Conservation (phyloP, 1,284 basidiomycete genomes). For the Ganoderma leucocontextum region DNA sequence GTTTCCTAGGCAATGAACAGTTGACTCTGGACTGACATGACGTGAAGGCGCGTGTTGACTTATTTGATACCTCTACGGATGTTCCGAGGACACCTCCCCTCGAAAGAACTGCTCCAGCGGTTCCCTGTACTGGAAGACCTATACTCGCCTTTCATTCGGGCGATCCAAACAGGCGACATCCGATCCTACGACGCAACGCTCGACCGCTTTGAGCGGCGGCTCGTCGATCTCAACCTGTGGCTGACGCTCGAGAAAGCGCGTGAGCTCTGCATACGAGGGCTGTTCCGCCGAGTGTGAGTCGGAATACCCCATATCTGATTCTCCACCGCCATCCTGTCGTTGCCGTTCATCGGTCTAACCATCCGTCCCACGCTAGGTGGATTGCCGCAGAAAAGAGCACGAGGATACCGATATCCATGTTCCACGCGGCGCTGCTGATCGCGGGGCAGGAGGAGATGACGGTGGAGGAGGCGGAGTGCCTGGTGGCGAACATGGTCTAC, state of each 20-base stretch:
- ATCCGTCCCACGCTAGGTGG: slow-evolving; percentile 64
- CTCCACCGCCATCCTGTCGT: slow-evolving; percentile 8
- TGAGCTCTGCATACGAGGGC: slow-evolving; percentile 84
- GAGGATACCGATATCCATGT: slow-evolving; percentile 81
- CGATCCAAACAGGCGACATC: slow-evolving; percentile 83
- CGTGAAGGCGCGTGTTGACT: slow-evolving; percentile 80
- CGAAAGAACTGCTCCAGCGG: slow-evolving; percentile 66
- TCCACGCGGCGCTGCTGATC: slow-evolving; percentile 74
- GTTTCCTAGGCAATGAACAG: slow-evolving; percentile 37
- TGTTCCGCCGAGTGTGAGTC: slow-evolving; percentile 88
- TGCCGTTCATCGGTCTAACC: slow-evolving; percentile 3
- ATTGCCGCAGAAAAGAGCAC: slow-evolving; percentile 74
- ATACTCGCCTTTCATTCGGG: slow-evolving; percentile 83
- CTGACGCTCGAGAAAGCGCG: slow-evolving; percentile 89
- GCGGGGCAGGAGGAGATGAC: slow-evolving; percentile 59
- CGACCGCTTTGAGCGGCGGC: slow-evolving; percentile 67
- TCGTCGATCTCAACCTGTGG: slow-evolving; percentile 87
- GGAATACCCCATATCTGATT: slow-evolving; percentile 5
- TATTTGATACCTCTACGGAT: slow-evolving; percentile 92
- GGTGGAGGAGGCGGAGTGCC: slow-evolving; percentile 91
- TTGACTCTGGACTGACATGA: slow-evolving; percentile 5
- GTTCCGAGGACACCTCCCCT: slow-evolving; percentile 86
- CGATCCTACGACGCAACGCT: slow-evolving; percentile 84
- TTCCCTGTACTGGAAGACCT: slow-evolving; percentile 80
- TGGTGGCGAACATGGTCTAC: slow-evolving; percentile 94